These are phyloP conservation scores for Austroboletus novae-zelandiae DNA, from an alignment of 1,284 basidiomycete species.

Conservation along the genomic window DNA sequence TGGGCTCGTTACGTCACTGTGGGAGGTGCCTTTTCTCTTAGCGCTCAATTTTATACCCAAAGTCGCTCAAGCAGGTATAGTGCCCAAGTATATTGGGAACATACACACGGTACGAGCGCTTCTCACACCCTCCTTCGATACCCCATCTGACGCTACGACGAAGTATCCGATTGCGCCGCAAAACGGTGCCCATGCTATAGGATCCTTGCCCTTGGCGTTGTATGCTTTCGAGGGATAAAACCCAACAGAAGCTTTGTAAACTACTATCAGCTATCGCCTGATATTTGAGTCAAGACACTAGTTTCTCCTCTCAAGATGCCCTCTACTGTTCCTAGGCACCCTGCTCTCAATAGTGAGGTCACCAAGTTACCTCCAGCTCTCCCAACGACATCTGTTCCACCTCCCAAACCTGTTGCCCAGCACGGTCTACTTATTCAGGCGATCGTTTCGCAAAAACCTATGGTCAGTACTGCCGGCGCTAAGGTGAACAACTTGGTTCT, in stretches of 20 bases:
- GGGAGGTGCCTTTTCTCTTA: background rate
- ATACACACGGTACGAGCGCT: background rate
- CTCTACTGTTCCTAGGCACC: background rate
- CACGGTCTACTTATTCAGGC: background rate
- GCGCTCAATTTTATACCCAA: background rate
- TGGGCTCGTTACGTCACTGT: background rate
- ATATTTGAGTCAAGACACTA: background rate
- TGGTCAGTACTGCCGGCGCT: background rate
- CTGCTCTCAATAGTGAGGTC: constrained; percentile 1
- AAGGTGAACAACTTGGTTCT: constrained; percentile 1
- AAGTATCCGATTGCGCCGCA: too few species aligned
- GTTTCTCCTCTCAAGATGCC: background rate
- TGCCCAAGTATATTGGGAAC: background rate
- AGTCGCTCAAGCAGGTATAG: background rate
- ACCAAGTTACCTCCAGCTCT: background rate
- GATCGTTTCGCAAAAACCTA: background rate
- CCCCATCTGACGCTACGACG: background rate
- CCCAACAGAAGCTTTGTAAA: background rate
- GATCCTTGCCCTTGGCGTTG: background rate
- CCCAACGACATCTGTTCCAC: background rate
- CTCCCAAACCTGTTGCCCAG: constrained; percentile 4
- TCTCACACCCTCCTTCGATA: background rate
- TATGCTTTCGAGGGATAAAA: background rate
- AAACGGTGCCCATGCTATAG: background rate
- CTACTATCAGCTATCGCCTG: background rate